Conservation (phyloP, 805 yeast species). For the Isabelozyma rhagii region DNA sequence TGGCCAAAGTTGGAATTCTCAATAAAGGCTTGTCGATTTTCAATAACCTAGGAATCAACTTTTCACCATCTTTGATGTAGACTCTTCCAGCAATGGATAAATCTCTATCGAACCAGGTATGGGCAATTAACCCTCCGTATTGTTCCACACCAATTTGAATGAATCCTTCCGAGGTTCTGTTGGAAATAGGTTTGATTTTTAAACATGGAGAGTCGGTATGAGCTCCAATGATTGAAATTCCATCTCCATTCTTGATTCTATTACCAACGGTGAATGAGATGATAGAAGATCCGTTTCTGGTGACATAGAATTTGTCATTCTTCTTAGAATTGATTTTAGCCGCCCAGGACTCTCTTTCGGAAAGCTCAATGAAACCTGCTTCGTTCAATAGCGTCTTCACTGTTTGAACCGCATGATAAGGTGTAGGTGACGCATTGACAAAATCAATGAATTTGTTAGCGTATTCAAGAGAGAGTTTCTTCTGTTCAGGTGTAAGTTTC, state of each 20-base stretch:
- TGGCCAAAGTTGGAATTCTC: slow-evolving; percentile 92
- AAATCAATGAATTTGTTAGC: slow-evolving; percentile 70
- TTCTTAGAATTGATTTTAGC: slow-evolving; percentile 31
- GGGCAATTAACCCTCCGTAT: slow-evolving; percentile 96
- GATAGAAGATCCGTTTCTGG: slow-evolving; percentile 85
- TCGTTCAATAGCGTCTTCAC: slow-evolving; percentile 51
- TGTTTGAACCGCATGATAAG: slow-evolving; percentile 84
- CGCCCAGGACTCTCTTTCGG: slow-evolving; percentile 70
- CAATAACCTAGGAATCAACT: slow-evolving; percentile 62
- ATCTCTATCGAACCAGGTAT: slow-evolving; percentile 96
- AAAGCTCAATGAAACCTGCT: slow-evolving; percentile 71
- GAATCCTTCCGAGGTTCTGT: slow-evolving; percentile 67
- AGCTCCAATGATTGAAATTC: slow-evolving; percentile 88
- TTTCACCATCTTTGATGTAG: slow-evolving; percentile 53
- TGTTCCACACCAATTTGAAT: slow-evolving; percentile 89
- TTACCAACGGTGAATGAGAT: slow-evolving; percentile 84
- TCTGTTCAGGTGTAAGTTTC: not conserved
- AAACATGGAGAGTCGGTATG: slow-evolving; percentile 94
- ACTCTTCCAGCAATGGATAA: slow-evolving; percentile 90
- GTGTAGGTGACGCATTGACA: slow-evolving; percentile 85
- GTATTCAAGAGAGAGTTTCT: slow-evolving; percentile 18
- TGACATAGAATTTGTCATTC: slow-evolving; percentile 75
- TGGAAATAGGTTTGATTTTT: slow-evolving; percentile 83
- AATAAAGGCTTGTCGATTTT: slow-evolving; percentile 80
- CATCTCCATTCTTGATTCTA: slow-evolving; percentile 70